A percentile compares a stretch with the other conserved stretches of the same genome.
Evolutionary conservation across 2,329 filamentous ascomycete genomes (phyloP).

Genomic region (Alternaria sp.): DNA sequence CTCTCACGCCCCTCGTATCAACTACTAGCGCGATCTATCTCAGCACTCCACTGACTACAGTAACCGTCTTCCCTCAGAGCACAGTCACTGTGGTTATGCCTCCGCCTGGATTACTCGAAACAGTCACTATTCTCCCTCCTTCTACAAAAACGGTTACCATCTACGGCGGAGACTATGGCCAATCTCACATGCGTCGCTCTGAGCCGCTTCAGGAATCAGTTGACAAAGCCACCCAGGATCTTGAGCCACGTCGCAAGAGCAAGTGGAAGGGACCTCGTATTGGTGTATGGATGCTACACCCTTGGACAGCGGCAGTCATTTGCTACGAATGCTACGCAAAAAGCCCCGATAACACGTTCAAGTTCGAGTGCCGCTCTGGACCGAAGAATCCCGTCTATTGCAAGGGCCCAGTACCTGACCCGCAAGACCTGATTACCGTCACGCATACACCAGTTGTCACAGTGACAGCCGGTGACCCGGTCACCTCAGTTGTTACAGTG

Average conservation of each 20-base stretch:
- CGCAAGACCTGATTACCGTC: constrained; percentile 5
- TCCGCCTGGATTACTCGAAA: neutral
- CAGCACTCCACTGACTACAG: neutral
- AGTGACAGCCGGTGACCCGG: neutral
- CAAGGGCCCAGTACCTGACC: constrained; percentile 4
- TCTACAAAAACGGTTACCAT: neutral
- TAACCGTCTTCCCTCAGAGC: neutral
- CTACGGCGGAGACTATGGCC: neutral
- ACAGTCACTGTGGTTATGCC: neutral
- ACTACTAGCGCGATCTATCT: neutral
- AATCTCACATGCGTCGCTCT: neutral
- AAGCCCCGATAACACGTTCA: constrained; percentile 8
- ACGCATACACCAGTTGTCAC: constrained; percentile 6
- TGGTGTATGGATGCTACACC: constrained; percentile 38
- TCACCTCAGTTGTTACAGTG: constrained; percentile 2
- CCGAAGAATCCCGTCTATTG: constrained; percentile 11
- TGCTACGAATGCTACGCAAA: constrained; percentile 40
- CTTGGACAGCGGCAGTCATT: constrained; percentile 26
- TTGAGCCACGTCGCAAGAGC: constrained; percentile 13
- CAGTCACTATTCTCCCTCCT: neutral
- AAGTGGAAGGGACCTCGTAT: constrained; percentile 13
- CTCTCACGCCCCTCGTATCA: neutral
- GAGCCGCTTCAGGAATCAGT: neutral
- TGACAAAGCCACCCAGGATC: neutral
- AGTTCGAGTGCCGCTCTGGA: constrained; percentile 31